Percentiles rank a stretch among this genome's conserved stretches.
Evolutionary conservation across 2,329 filamentous ascomycete genomes (phyloP).

Genomic region (Rutstroemia sp.): DNA sequence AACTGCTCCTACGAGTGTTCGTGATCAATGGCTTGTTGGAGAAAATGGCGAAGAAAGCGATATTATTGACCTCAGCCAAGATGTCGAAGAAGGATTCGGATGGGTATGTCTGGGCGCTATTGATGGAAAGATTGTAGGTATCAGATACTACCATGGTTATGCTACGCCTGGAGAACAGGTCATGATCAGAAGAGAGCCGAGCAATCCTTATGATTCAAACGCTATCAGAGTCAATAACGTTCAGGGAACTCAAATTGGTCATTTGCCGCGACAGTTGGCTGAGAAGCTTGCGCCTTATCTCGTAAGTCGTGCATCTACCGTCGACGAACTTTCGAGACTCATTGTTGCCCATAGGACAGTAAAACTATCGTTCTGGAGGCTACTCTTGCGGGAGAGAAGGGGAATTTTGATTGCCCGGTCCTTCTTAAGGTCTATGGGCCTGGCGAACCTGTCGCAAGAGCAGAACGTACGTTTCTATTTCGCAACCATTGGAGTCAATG

Average conservation of each 20-base stretch:
- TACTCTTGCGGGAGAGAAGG: conserved; percentile 58
- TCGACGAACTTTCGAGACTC: not conserved
- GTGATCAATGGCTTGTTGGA: conserved; percentile 16
- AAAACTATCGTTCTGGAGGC: conserved; percentile 60
- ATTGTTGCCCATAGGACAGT: conserved; percentile 36
- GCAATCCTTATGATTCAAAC: conserved; percentile 64
- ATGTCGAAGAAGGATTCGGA: conserved; percentile 24
- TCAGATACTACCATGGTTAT: conserved; percentile 53
- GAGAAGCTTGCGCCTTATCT: conserved; percentile 68
- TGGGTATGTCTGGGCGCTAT: conserved; percentile 26
- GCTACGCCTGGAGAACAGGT: conserved; percentile 58
- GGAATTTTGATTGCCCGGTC: conserved; percentile 64
- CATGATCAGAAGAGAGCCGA: conserved; percentile 55
- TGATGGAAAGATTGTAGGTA: conserved; percentile 42
- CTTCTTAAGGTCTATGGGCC: conserved; percentile 63
- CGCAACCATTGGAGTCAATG: not conserved
- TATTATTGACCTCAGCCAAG: conserved; percentile 26
- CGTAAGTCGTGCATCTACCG: conserved; percentile 35
- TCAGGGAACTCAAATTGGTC: conserved; percentile 66
- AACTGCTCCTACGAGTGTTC: conserved; percentile 17
- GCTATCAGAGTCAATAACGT: conserved; percentile 77
- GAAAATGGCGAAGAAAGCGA: conserved; percentile 20
- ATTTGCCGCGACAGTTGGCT: conserved; percentile 61
- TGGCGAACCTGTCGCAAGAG: conserved; percentile 43
- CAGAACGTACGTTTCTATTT: conserved; percentile 25